Evolutionary conservation across 345 rosid species (phyloP), one percentile per base, ranked within the genome.

Genomic region (Diplotaxis tenuifolia): DNA sequence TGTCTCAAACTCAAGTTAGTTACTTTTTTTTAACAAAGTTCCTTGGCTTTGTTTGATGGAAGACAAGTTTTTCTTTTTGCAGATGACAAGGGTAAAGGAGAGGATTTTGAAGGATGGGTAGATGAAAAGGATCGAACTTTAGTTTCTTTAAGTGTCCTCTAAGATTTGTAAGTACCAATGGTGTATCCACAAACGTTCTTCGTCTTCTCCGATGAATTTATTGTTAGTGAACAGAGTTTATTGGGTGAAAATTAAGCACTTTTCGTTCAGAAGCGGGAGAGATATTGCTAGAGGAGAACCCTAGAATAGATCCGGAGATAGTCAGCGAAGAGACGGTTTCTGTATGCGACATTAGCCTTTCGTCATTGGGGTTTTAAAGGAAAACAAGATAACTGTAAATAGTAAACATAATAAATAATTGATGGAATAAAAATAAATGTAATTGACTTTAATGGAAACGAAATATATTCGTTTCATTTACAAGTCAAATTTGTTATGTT

Each of bases 251-350:
- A 42, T 40, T 65, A 4, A 73, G 82, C 78, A 55, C 62, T 74
- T 60, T 64, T 32, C 45, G 68, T 65, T 76, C 57, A 67, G 68
- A 65, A 70, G 68, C 53, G 68, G 72, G 53, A 38, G 60, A 45
- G 12, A 20, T n/a, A n/a, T n/a, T 54, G 15, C n/a, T 31, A 28
- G 62, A 58, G 77, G 50, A 42, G 60, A 82, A 88, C 91, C 93
- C 89, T 86, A 85, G 86, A 83, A 82, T 86, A 85, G 86, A 83
- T 83, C 86, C 85, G 69, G 85, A 73, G 85, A 81, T 53, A 65
- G 71, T 77, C 5, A 36, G 42, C 80, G 58, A 65, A 74, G 88
- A 82, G 54, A 31, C 84, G 70, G 56, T 60, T 73, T 45, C 60
- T 12, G 14, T 12, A 65, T 16, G 9, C 67, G 3, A 9, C 12